Conservation (phyloP, 352 stramenopile genomes). For the Globisporangium viniferum region DNA sequence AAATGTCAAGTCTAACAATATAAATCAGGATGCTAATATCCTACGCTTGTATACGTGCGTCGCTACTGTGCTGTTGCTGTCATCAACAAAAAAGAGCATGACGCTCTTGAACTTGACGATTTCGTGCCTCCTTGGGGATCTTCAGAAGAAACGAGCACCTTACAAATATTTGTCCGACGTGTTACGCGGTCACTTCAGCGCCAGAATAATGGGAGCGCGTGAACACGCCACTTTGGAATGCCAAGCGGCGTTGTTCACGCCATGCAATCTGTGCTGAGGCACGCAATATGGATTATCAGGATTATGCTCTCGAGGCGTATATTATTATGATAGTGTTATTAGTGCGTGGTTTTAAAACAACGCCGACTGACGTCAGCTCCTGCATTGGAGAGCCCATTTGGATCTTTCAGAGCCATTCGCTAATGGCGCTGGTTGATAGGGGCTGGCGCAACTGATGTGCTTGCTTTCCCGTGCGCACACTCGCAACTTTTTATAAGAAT, state of each 20-base stretch:
- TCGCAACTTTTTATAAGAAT: background rate
- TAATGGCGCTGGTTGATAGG: background rate
- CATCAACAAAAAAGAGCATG: background rate
- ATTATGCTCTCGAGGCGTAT: background rate
- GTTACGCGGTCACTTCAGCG: background rate
- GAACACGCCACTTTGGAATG: background rate
- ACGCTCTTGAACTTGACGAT: conserved; percentile 1
- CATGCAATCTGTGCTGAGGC: background rate
- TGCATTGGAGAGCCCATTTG: background rate
- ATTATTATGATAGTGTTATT: background rate
- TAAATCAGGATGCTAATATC: background rate
- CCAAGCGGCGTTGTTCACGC: background rate
- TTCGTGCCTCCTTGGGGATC: background rate
- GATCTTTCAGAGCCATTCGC: background rate
- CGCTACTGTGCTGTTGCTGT: background rate
- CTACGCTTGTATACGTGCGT: background rate
- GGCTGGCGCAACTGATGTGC: background rate
- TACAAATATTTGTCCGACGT: background rate
- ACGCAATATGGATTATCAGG: background rate
- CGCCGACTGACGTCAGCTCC: background rate
- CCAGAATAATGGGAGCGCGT: background rate
- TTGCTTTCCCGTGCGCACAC: background rate
- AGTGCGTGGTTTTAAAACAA: background rate
- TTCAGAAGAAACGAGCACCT: background rate
- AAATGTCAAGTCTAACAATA: background rate